Base-by-base conservation (phyloP, 2,329 filamentous ascomycete genomes). In the Botrytis paeoniae region DNA sequence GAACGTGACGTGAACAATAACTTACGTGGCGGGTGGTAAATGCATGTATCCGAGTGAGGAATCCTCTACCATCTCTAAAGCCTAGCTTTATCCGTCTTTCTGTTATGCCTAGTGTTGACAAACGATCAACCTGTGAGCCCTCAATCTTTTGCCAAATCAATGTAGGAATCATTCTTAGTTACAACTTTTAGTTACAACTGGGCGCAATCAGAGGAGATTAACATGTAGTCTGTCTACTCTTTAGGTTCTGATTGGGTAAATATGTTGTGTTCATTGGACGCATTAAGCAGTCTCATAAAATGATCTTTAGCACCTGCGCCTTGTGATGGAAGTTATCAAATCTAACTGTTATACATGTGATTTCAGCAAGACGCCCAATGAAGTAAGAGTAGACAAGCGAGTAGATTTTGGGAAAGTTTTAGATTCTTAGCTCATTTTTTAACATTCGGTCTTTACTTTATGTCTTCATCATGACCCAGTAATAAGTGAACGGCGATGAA, bases 11-110 rank as follows among this genome's bases (percentile, higher is more conserved):
- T 45, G 41, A 22, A 66, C 5, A 57, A 59, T 32, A 25, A 14
- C 43, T 22, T 66, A 66, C 61, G 70, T 66, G 70, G 61, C 61
- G 65, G 10, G 12, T 59, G 35, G 37, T 71, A 9, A 45, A 45
- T 61, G 39, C 29, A 20, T 60, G 18, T 29, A 68, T 16, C 29
- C 48, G 29, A 35, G 45, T 35, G 29, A 65, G 45, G 16, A 9
- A 18, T 10, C 45, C 61, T 51, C 12, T 54, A 16, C 25, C 48
- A 54, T 54, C 25, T n/a, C 48, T 12, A 16, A 14, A 54, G 25
- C 48, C 6, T n/a, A 54, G 48, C 25, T 54, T n/a, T n/a, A 54
- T 54, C 48, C 48, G 48, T 14, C 48, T n/a, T 54, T n/a, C 48
- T 54, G 48, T 54, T 54, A n/a, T 54, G 48, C 48, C 10, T n/a